phyloP scores from a whole-genome alignment of 2,329 filamentous ascomycete species.

The Hypoxylon sp. region DNA sequence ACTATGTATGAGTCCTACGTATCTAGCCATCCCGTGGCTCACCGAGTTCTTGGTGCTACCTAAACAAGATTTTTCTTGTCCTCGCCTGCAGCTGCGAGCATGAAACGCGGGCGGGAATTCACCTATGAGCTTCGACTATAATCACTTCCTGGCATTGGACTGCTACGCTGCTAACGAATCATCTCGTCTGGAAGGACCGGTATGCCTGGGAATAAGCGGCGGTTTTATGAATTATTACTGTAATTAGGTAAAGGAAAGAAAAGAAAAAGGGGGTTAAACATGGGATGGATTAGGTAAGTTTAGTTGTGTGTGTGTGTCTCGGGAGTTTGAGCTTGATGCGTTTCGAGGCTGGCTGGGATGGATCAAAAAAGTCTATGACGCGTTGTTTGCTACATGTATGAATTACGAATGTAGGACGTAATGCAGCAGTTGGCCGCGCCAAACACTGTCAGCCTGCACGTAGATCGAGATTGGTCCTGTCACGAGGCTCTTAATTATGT shows the following conservation, averaged over 20 bases:
- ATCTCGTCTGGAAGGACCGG: neutral
- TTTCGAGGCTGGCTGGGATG: neutral
- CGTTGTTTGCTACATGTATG: slow-evolving; percentile 5
- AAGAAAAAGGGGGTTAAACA: neutral
- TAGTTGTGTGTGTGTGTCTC: slow-evolving; percentile 1
- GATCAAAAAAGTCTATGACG: slow-evolving; percentile 29
- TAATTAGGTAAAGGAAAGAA: neutral
- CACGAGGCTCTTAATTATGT: too few relatives aligned
- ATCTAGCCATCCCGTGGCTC: slow-evolving; percentile 2
- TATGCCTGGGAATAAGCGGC: neutral
- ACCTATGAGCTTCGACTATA: slow-evolving; percentile 16
- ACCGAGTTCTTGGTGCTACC: slow-evolving; percentile 15
- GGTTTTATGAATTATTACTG: slow-evolving; percentile 3
- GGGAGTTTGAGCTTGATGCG: too few relatives aligned
- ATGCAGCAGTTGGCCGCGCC: slow-evolving; percentile 24
- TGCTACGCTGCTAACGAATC: slow-evolving; percentile 17
- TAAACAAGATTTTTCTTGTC: slow-evolving; percentile 31
- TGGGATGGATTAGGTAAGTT: slow-evolving; percentile 17
- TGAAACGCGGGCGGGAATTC: slow-evolving; percentile 25
- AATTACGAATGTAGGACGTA: slow-evolving; percentile 27
- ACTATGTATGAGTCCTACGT: neutral
- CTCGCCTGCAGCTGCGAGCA: slow-evolving; percentile 24
- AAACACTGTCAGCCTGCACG: slow-evolving; percentile 7
- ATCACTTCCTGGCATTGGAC: neutral
- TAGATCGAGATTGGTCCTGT: slow-evolving; percentile 31